Evolutionary conservation across 2,329 filamentous ascomycete genomes (phyloP), one percentile per base, ranked within the genome.

Genomic region (Paracorniculantispora psalliotae): DNA sequence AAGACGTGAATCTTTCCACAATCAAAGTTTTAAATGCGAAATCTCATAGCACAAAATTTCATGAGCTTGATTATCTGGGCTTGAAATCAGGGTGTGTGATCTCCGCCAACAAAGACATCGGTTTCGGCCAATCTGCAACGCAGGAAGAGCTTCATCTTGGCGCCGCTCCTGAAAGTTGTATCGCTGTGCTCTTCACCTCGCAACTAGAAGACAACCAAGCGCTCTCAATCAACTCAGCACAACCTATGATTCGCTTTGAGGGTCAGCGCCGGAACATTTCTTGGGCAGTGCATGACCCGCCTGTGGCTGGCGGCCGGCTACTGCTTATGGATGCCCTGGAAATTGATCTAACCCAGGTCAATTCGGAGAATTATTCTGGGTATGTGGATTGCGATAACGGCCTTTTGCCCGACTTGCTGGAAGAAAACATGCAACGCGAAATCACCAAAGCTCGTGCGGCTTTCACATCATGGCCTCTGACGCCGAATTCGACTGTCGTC

Each of bases 301-400:
- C 46, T 1, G 41, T 39, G 3, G 66, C 65, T 12, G 67, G 69
- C 4, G 68, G 70, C 6, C 64, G 64, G 4, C 68, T 74, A 55
- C 60, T 74, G 6, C 69, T 73, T 35, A 73, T 75, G 72, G 72
- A 74, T 35, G 71, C 71, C 0, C 59, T 74, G 6, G 72, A 74
- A 59, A 67, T 73, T 51, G 71, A 73, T 46, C 21, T 57, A 30
- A 35, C 25, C 6, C 64, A 68, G 61, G 6, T 8, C 12, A 33
- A 19, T 2, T 3, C 25, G 3, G 21, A 23, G 17, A 41, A 23
- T 13, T 2, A 1, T 15, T 59, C 63, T 1, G 62, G 66, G 4
- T 53, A 59, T 12, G 58, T 41, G 1, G 35, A 62, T 12, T 33
- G 41, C 2, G 54, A 46, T 2, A 39, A 62, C 12, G 39, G 41